Percentiles rank a stretch among this genome's conserved stretches.
phyloP scores from a whole-genome alignment of 2,329 filamentous ascomycete species.

The Xylariaceae sp. region DNA sequence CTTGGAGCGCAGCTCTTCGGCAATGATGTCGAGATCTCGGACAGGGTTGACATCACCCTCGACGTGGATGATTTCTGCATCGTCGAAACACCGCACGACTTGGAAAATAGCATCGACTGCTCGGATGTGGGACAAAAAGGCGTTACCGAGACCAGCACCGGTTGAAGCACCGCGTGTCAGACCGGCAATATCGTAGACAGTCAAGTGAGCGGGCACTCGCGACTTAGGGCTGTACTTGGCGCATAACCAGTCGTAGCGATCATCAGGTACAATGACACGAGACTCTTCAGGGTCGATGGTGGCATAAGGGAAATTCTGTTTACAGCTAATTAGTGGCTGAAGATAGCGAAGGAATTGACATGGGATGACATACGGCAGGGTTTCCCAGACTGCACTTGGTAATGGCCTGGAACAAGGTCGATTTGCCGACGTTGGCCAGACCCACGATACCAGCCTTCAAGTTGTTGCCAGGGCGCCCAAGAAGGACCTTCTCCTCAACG shows the following conservation, averaged over 20 bases:
- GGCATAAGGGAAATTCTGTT: conserved; percentile 93
- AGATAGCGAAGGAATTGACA: conserved; percentile 23
- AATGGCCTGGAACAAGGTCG: conserved; percentile 98
- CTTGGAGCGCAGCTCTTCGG: conserved; percentile 92
- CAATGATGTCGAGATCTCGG: conserved; percentile 93
- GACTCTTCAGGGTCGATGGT: conserved; percentile 99
- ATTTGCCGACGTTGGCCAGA: conserved; percentile 98
- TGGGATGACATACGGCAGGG: conserved; percentile 68
- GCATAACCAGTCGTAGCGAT: conserved; percentile 91
- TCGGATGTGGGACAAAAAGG: conserved; percentile 97
- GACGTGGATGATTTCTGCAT: conserved; percentile 98
- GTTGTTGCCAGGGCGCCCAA: conserved; percentile 95
- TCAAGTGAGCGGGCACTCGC: conserved; percentile 92
- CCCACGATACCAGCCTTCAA: conserved; percentile 99
- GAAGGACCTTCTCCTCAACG: conserved; percentile 91
- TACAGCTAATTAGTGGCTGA: conserved; percentile 33
- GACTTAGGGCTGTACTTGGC: conserved; percentile 98
- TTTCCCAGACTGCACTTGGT: conserved; percentile 97
- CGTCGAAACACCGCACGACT: conserved; percentile 94
- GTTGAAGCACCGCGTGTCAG: conserved; percentile 94
- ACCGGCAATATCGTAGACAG: conserved; percentile 97
- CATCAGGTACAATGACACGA: conserved; percentile 93
- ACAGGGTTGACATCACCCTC: conserved; percentile 97
- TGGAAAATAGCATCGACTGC: conserved; percentile 98
- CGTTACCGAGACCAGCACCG: conserved; percentile 93